Evolutionary conservation across 345 rosid species (phyloP).

Genomic region (Brassica cretica): DNA sequence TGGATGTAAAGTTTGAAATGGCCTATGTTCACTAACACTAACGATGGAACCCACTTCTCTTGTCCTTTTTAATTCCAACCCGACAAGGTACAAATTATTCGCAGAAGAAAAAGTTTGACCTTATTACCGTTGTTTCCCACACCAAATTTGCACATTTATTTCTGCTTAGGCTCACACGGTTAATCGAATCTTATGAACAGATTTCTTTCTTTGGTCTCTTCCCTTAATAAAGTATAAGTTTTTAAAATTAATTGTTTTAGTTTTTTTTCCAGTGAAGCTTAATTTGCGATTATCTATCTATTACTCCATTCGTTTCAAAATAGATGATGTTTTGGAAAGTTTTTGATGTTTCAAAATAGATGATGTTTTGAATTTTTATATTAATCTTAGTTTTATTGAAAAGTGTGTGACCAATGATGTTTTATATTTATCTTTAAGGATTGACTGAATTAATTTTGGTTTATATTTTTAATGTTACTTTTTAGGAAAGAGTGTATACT

Average conservation of each 20-base stretch:
- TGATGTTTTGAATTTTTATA: no score
- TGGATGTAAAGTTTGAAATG: conserved; percentile 29
- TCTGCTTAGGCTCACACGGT: conserved; percentile 8
- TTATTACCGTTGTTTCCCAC: conserved; percentile 14
- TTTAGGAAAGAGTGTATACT: no score
- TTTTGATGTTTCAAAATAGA: no score
- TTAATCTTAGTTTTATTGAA: no score
- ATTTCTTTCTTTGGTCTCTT: background rate
- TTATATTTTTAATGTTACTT: no score
- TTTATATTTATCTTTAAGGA: no score
- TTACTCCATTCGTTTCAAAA: no score
- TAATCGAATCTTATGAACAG: background rate
- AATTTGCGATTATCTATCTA: background rate
- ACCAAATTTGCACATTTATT: background rate
- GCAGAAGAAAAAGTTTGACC: background rate
- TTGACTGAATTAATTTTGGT: no score
- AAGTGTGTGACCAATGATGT: no score
- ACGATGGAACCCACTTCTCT: conserved; percentile 15
- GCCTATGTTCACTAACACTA: background rate
- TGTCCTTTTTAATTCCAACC: background rate
- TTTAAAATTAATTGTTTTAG: background rate
- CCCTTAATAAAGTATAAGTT: background rate
- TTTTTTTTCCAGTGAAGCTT: background rate
- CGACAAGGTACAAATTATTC: conserved; percentile 24
- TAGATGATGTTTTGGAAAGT: no score